These are phyloP conservation scores for Neopestalotiopsis sp. DNA, from an alignment of 2,329 filamentous ascomycete genomes.

Conservation along the genomic window DNA sequence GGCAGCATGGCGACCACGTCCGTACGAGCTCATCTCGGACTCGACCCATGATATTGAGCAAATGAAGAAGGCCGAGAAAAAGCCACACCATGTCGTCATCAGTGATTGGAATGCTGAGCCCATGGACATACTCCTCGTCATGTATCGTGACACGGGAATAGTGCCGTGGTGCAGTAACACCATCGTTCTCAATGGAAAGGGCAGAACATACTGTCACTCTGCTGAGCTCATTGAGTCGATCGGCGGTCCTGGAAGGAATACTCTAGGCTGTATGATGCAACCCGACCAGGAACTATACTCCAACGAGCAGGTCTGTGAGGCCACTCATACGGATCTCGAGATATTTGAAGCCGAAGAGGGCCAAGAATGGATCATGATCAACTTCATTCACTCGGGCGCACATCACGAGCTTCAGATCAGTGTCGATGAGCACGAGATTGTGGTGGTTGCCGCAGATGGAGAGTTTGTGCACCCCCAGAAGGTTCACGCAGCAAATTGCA, in stretches of 20 bases:
- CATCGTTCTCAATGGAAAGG: conserved; percentile 22
- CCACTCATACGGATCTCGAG: conserved; percentile 22
- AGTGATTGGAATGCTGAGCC: conserved; percentile 25
- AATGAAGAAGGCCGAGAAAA: conserved; percentile 22
- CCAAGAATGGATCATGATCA: conserved; percentile 24
- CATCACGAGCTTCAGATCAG: conserved; percentile 24
- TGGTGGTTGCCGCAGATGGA: conserved; percentile 23
- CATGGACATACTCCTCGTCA: conserved; percentile 24
- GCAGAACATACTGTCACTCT: conserved; percentile 22
- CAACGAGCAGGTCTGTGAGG: conserved; percentile 21
- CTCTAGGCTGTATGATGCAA: conserved; percentile 21
- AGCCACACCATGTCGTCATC: conserved; percentile 23
- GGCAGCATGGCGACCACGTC: conserved; percentile 23
- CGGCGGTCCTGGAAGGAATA: conserved; percentile 21
- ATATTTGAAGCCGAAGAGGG: conserved; percentile 19
- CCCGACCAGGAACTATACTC: conserved; percentile 16
- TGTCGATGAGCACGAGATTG: conserved; percentile 25
- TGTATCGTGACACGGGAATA: conserved; percentile 23
- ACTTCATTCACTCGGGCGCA: conserved; percentile 25
- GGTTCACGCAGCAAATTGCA: conserved; percentile 23
- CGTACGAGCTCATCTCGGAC: conserved; percentile 22
- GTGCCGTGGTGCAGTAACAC: conserved; percentile 24
- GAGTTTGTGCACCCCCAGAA: conserved; percentile 25
- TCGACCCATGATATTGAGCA: conserved; percentile 12
- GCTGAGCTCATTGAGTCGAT: conserved; percentile 10